Conservation (phyloP, 1,284 basidiomycete species). For the Ceratobasidium theobromae region DNA sequence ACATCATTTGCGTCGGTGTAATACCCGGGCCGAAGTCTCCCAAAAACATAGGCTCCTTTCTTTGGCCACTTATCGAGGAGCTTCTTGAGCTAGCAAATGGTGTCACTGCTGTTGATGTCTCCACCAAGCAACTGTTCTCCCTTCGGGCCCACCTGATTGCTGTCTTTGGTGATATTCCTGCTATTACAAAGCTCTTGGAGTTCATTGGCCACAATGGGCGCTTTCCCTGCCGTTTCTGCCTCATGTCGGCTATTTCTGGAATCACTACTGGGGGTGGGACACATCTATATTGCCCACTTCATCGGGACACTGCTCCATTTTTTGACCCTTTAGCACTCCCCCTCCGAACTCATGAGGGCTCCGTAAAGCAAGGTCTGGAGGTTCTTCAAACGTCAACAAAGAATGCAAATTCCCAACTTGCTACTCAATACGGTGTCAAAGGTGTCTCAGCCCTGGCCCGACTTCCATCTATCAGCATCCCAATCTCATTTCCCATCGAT, state of each 20-base stretch:
- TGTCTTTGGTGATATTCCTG: conserved; percentile 35
- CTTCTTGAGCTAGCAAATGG: conserved; percentile 9
- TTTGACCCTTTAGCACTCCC: conserved; percentile 21
- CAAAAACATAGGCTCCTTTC: conserved; percentile 32
- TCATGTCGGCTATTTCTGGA: conserved; percentile 14
- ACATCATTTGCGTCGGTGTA: conserved; percentile 27
- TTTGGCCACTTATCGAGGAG: conserved; percentile 29
- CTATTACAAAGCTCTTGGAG: conserved; percentile 30
- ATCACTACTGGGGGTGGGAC: neutral
- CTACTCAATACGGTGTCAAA: conserved; percentile 1
- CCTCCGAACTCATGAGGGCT: neutral
- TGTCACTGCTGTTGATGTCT: neutral
- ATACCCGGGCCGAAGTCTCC: conserved; percentile 31
- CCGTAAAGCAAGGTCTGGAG: neutral
- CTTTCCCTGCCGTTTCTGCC: no score
- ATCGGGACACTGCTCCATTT: neutral
- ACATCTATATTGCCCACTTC: conserved; percentile 27
- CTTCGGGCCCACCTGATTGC: conserved; percentile 30
- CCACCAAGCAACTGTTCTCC: neutral
- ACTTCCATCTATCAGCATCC: conserved; percentile 1
- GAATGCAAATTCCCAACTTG: neutral
- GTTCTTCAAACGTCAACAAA: neutral
- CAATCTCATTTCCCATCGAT: conserved; percentile 8
- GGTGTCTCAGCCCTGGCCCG: neutral
- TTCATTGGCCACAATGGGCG: conserved; percentile 33